Evolutionary conservation across 108 stramenopile genomes (phyloP).

Genomic region (Pseudonitzschia multistriata): DNA sequence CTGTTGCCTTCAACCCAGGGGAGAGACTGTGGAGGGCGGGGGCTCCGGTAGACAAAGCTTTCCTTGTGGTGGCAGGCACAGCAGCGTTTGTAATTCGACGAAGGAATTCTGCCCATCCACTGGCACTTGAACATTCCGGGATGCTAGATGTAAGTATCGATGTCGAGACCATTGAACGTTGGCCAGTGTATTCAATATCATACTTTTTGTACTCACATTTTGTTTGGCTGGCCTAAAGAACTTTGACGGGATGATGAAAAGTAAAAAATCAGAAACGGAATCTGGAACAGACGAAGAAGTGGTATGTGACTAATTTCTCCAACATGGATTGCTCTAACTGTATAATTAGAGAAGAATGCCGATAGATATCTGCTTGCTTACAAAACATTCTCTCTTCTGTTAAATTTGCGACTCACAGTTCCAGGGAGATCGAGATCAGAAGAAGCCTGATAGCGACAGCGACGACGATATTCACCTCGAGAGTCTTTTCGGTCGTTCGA

Average conservation of each 20-base stretch:
- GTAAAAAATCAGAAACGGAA: conserved; percentile 21
- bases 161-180: too few relatives aligned
- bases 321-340: neutral
- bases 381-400: neutral
- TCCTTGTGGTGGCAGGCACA: conserved; percentile 76
- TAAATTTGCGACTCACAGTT: too few relatives aligned
- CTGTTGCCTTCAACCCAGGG: conserved; percentile 65
- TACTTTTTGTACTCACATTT: neutral
- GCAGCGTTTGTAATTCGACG: conserved; percentile 74
- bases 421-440: neutral
- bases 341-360: too few relatives aligned
- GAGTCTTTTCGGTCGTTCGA: conserved; percentile 35
- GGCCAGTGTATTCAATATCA: too few relatives aligned
- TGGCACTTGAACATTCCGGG: conserved; percentile 4
- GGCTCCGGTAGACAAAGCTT: conserved; percentile 75
- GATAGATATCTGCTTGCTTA: conserved; percentile 1
- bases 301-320: neutral
- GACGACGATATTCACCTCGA: conserved; percentile 44
- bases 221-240: conserved; percentile 12
- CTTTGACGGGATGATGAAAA: conserved; percentile 8
- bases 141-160: conserved; percentile 12
- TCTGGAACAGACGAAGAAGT: neutral
- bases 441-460: conserved; percentile 24
- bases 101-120: conserved; percentile 56
- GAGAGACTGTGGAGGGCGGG: conserved; percentile 80